These are phyloP conservation scores for Candida anutae DNA, from an alignment of 1,139 yeast species.

Conservation along the genomic window DNA sequence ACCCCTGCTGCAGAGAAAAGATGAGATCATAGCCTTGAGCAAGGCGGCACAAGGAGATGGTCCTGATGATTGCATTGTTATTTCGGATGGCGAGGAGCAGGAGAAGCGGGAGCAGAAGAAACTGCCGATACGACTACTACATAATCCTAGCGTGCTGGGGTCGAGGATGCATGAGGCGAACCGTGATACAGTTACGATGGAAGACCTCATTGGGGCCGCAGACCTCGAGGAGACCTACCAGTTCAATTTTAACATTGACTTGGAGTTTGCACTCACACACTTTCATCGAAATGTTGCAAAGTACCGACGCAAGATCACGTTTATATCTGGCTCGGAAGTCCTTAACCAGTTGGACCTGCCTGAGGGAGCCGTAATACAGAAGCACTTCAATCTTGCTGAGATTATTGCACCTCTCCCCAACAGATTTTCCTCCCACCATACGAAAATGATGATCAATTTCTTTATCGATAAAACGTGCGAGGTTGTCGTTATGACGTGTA, in stretches of 20 bases:
- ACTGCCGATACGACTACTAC: conserved; percentile 19
- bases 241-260: conserved; percentile 42
- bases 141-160: conserved; percentile 17
- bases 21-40: not conserved
- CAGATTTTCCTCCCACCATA: conserved; percentile 50
- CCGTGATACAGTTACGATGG: conserved; percentile 17
- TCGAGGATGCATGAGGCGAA: conserved; percentile 10
- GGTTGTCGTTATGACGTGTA: conserved; percentile 52
- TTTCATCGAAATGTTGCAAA: conserved; percentile 20
- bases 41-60: not conserved
- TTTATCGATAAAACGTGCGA: conserved; percentile 27
- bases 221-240: conserved; percentile 34
- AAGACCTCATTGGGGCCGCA: conserved; percentile 7
- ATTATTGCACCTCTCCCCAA: conserved; percentile 25
- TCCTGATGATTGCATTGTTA: conserved; percentile 1
- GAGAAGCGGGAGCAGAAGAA: not conserved
- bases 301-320: conserved; percentile 16
- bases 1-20: conserved; percentile 1
- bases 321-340: conserved; percentile 23
- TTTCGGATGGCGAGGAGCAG: conserved; percentile 3
- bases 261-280: conserved; percentile 27
- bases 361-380: conserved; percentile 7
- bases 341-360: conserved; percentile 9
- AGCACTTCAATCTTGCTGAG: conserved; percentile 20
- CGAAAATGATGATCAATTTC: conserved; percentile 58